phyloP scores from a whole-genome alignment of 495 filamentous ascomycete species.

The Penicillium maclennaniae region DNA sequence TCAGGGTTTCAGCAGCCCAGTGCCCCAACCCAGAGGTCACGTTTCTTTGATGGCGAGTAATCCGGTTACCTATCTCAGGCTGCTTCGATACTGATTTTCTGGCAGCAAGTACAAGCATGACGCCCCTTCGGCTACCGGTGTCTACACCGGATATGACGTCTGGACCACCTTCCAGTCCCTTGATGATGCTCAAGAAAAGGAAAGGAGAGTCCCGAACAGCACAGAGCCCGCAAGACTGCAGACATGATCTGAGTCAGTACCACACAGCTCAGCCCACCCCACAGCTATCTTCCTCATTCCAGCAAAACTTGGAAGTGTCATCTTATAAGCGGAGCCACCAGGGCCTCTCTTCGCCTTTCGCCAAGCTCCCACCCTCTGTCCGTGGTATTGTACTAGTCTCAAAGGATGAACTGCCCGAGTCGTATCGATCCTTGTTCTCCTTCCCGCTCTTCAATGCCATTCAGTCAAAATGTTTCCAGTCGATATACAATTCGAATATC shows the following conservation, averaged over 20 bases:
- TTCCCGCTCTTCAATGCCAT: conserved; percentile 87
- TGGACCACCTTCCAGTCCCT: conserved; percentile 29
- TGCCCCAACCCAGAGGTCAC: conserved; percentile 17
- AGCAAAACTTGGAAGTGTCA: neutral
- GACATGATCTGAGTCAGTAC: neutral
- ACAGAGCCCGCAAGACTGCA: neutral
- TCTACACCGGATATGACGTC: conserved; percentile 8
- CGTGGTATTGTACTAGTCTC: conserved; percentile 73
- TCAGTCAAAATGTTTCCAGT: conserved; percentile 80
- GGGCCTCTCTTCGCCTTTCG: conserved; percentile 12
- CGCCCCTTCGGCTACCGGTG: conserved; percentile 16
- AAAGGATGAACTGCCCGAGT: conserved; percentile 71
- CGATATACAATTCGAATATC: conserved; percentile 68
- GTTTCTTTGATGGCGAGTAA: conserved; percentile 33
- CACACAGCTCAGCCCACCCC: conserved; percentile 2
- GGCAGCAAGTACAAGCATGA: conserved; percentile 20
- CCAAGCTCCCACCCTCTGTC: conserved; percentile 36
- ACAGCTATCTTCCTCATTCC: neutral
- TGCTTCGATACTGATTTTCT: conserved; percentile 4
- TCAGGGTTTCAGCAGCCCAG: neutral
- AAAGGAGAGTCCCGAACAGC: neutral
- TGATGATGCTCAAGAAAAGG: conserved; percentile 18
- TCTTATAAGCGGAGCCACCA: neutral
- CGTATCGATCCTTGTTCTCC: conserved; percentile 69
- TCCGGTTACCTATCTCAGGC: neutral